Evolutionary conservation across 768 basidiomycete species (phyloP).

Genomic region (Albatrellus ellisii): DNA sequence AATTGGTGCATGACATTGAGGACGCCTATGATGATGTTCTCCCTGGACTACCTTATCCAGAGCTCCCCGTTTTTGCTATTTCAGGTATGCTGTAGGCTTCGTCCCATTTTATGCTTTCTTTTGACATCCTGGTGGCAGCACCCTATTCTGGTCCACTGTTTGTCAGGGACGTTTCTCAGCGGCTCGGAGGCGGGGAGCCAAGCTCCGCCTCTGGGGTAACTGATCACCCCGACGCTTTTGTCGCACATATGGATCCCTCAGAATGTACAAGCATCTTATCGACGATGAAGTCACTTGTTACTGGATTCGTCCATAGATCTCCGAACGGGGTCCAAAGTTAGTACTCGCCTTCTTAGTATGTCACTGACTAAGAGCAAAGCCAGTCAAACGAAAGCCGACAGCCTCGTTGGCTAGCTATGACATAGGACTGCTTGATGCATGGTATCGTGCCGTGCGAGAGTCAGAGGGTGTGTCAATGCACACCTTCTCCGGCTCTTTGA

Average conservation of each 20-base stretch:
- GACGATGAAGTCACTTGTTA: slow-evolving; percentile 13
- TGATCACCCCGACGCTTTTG: slow-evolving; percentile 2
- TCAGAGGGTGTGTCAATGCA: slow-evolving; percentile 1
- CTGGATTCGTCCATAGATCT: slow-evolving; percentile 9
- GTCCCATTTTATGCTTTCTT: background rate
- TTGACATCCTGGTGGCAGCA: slow-evolving; percentile 1
- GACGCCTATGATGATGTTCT: slow-evolving; percentile 12
- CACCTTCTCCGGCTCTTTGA: background rate
- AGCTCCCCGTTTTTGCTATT: slow-evolving; percentile 12
- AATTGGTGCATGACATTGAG: slow-evolving; percentile 9
- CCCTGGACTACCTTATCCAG: slow-evolving; percentile 12
- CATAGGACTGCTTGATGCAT: slow-evolving; percentile 42
- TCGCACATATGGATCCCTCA: slow-evolving; percentile 9
- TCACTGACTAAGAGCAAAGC: slow-evolving; percentile 15
- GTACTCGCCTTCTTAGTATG: background rate
- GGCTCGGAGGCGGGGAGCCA: background rate
- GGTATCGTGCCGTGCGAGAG: slow-evolving; percentile 35
- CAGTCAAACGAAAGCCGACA: slow-evolving; percentile 31
- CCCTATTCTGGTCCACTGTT: slow-evolving; percentile 8
- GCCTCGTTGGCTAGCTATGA: slow-evolving; percentile 48
- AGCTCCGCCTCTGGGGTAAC: slow-evolving; percentile 5
- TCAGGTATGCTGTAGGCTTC: slow-evolving; percentile 4
- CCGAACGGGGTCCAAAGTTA: slow-evolving; percentile 12
- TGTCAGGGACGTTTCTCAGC: slow-evolving; percentile 4
- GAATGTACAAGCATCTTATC: slow-evolving; percentile 12